Conservation (phyloP, 148 eudicot species). For the Cornus suecica region DNA sequence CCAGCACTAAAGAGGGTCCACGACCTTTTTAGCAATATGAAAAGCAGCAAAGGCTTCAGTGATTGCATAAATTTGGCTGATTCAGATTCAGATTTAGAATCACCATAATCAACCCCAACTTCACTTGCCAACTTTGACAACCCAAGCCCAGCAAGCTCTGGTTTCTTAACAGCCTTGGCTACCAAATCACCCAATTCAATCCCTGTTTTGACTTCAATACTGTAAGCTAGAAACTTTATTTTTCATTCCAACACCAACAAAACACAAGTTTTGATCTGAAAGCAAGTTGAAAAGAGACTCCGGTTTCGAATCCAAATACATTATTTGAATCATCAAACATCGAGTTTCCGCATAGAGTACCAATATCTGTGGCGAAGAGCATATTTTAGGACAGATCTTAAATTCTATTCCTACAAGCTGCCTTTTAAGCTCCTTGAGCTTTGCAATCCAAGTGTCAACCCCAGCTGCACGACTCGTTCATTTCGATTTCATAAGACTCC, state of each 20-base stretch:
- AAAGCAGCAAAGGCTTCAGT: not conserved
- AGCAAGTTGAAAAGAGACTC: not conserved
- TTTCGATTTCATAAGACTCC: no score
- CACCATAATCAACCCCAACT: not conserved
- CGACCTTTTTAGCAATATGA: not conserved
- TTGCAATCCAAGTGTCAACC: no score
- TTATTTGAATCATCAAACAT: no score
- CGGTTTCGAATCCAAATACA: not conserved
- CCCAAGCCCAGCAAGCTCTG: not conserved
- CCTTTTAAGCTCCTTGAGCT: no score
- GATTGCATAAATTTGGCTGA: not conserved
- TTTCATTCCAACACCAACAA: not conserved
- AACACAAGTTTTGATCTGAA: not conserved
- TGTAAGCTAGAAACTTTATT: no score
- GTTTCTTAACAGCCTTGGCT: not conserved
- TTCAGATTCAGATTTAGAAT: not conserved
- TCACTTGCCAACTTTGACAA: not conserved
- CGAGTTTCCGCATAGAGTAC: no score
- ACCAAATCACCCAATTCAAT: not conserved
- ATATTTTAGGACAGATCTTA: no score
- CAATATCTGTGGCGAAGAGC: no score
- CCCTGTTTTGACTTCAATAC: not conserved
- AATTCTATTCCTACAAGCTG: no score
- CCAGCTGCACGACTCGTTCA: no score
- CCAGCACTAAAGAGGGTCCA: no score